These are phyloP conservation scores for Diaporthe caulivora DNA, from an alignment of 2,329 filamentous ascomycete species.

Conservation along the genomic window DNA sequence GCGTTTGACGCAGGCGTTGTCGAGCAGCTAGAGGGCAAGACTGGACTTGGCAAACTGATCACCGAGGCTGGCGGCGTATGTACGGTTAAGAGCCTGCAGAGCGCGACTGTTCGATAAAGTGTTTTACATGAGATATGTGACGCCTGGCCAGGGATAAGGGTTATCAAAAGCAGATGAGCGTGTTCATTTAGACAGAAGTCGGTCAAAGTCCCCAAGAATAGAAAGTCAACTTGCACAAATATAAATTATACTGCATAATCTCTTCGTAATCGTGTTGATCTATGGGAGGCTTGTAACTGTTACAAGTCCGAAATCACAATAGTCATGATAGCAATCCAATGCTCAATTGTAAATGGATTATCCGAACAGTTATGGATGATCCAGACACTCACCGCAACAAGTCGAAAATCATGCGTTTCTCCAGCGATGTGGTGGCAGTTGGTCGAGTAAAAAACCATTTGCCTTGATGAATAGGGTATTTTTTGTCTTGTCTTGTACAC, in stretches of 20 bases:
- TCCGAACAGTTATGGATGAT: background rate
- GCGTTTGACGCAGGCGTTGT: slow-evolving; percentile 86
- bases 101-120: slow-evolving; percentile 82
- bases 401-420: background rate
- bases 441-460: background rate
- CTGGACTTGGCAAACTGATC: slow-evolving; percentile 76
- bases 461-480: background rate
- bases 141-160: background rate
- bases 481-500: background rate
- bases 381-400: background rate
- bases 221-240: background rate
- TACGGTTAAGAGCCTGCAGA: slow-evolving; percentile 84
- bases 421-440: background rate
- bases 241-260: background rate
- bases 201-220: background rate
- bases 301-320: no score
- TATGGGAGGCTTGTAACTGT: background rate
- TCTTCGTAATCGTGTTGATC: background rate
- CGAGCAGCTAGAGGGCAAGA: slow-evolving; percentile 77
- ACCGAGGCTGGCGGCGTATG: slow-evolving; percentile 84
- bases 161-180: background rate
- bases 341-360: background rate
- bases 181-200: background rate
- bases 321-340: no score
- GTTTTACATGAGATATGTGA: background rate